These are phyloP conservation scores for Incumbomyces delicatus DNA, from an alignment of 2,329 filamentous ascomycete species.

Conservation along the genomic window DNA sequence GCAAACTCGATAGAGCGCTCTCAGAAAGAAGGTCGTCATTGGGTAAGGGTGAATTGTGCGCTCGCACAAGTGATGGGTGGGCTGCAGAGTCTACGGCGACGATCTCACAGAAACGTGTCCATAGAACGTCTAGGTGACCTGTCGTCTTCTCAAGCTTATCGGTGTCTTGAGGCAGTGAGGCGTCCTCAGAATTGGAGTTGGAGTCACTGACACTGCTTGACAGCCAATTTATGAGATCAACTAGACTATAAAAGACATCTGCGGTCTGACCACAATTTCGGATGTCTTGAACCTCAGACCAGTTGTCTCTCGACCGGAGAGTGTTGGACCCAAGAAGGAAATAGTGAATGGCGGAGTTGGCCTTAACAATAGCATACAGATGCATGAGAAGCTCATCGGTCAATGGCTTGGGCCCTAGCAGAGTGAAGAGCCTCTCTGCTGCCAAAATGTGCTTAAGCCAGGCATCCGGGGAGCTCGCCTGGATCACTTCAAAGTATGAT, in stretches of 20 bases:
- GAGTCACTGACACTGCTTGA: neutral
- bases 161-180: neutral
- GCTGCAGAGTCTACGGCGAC: neutral
- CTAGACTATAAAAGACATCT: neutral
- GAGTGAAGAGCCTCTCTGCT: neutral
- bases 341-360: conserved; percentile 2
- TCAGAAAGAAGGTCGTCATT: neutral
- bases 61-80: neutral
- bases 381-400: conserved; percentile 1
- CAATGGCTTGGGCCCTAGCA: neutral
- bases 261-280: neutral
- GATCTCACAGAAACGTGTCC: neutral
- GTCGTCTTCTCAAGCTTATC: neutral
- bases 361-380: conserved; percentile 1
- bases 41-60: neutral
- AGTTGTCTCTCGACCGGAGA: neutral
- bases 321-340: neutral
- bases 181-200: neutral
- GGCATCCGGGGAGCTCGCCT: neutral
- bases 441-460: conserved; percentile 5
- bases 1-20: neutral
- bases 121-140: neutral
- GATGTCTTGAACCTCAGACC: neutral
- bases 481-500: conserved; percentile 7
- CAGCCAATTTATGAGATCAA: neutral